Evolutionary conservation across 306 rosid species (phyloP).

Genomic region (Malus asiatica): DNA sequence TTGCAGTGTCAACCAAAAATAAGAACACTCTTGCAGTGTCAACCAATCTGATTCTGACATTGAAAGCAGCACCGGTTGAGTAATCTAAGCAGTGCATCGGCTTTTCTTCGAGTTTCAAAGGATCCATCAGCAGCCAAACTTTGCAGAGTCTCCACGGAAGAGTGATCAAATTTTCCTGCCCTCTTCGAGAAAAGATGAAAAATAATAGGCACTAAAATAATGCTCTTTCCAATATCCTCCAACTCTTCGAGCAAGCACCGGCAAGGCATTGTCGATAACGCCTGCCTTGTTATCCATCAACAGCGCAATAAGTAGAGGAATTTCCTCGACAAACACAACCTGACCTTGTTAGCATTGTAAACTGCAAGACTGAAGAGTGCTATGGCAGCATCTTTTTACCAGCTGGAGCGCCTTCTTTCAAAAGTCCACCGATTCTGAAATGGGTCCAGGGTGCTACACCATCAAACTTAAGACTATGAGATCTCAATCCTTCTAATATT

Average conservation of each 20-base stretch:
- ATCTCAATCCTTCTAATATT: too few species aligned
- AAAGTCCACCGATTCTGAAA: conserved; percentile 63
- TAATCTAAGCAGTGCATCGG: conserved; percentile 69
- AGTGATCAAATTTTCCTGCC: conserved; percentile 71
- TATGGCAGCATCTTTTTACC: conserved; percentile 78
- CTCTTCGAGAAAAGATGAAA: conserved; percentile 72
- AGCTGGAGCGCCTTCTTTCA: conserved; percentile 57
- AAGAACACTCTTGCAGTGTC: conserved; percentile 7
- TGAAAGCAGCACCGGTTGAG: conserved; percentile 71
- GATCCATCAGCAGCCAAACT: conserved; percentile 70
- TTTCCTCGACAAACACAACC: conserved; percentile 49
- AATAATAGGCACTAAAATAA: conserved; percentile 55
- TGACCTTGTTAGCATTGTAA: conserved; percentile 56
- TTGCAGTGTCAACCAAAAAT: too few species aligned
- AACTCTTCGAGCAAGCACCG: conserved; percentile 58
- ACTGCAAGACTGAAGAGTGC: conserved; percentile 74
- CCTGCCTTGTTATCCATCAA: conserved; percentile 75
- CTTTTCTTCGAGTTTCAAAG: conserved; percentile 70
- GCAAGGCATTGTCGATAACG: conserved; percentile 63
- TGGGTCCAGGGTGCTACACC: conserved; percentile 5
- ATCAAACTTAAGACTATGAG: not conserved
- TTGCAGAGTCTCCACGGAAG: conserved; percentile 65
- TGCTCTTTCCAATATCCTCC: conserved; percentile 61
- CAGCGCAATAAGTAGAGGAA: conserved; percentile 52
- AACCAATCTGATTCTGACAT: conserved; percentile 41